Conservation (phyloP, 108 stramenopile genomes). For the Fistulifera solaris region DNA sequence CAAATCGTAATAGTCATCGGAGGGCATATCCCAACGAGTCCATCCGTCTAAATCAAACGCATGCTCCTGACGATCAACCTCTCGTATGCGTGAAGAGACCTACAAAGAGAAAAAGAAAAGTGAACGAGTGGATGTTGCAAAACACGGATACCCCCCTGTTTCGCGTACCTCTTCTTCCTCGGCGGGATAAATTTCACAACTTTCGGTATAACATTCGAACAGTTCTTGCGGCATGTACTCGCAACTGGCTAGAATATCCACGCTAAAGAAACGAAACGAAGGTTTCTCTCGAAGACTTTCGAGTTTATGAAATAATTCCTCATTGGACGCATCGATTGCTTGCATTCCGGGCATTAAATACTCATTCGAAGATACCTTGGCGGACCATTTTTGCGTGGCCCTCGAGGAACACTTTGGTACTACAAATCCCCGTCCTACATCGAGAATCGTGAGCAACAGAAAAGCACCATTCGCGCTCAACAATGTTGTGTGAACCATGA, state of each 20-base stretch:
- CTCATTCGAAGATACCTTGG: constrained; percentile 15
- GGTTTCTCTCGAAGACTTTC: constrained; percentile 34
- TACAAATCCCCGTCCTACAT: too few species aligned
- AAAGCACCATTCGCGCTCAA: too few species aligned
- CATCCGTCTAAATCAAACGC: constrained; percentile 81
- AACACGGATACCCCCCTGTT: not conserved
- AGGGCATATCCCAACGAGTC: constrained; percentile 88
- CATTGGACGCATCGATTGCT: constrained; percentile 53
- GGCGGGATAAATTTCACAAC: constrained; percentile 86
- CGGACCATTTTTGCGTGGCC: too few species aligned
- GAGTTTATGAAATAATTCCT: constrained; percentile 32
- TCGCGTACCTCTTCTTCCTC: constrained; percentile 70
- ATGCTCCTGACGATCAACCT: constrained; percentile 40
- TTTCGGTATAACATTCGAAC: constrained; percentile 78
- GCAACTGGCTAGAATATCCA: constrained; percentile 84
- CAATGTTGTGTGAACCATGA: too few species aligned
- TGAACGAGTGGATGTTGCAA: not conserved
- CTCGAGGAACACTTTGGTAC: too few species aligned
- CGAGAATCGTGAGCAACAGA: too few species aligned
- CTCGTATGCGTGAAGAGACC: constrained; percentile 42
- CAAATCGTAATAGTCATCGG: constrained; percentile 82
- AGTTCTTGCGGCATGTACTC: constrained; percentile 86
- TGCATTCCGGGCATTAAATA: constrained; percentile 48
- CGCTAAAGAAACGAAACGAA: constrained; percentile 69
- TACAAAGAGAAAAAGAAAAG: constrained; percentile 5